A percentile compares a stretch with the other conserved stretches of the same genome.
phyloP scores from a whole-genome alignment of 768 basidiomycete species.

The Kondoa malvinella region DNA sequence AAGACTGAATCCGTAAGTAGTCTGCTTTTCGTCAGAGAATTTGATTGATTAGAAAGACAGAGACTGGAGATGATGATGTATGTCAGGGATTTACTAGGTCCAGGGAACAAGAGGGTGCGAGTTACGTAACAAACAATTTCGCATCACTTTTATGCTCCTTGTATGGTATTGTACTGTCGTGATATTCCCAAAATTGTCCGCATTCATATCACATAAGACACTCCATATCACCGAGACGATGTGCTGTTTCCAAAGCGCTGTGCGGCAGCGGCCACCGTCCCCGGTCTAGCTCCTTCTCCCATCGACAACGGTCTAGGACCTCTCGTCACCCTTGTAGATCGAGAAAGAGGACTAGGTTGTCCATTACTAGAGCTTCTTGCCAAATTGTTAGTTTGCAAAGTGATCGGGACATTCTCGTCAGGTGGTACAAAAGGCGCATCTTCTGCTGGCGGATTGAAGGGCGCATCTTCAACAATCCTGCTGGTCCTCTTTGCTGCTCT shows the following conservation, averaged over 20 bases:
- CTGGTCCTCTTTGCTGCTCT: neutral
- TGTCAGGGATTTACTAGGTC: neutral
- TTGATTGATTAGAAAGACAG: neutral
- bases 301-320: neutral
- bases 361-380: neutral
- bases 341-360: neutral
- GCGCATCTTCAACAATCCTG: neutral
- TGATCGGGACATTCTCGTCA: neutral
- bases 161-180: neutral
- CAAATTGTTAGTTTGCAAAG: neutral
- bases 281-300: neutral
- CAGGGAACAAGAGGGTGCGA: neutral
- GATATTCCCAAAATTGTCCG: neutral
- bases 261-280: neutral
- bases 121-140: neutral
- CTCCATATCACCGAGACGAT: neutral
- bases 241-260: neutral
- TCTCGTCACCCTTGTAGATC: neutral
- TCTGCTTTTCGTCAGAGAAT: neutral
- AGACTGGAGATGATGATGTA: neutral
- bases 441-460: neutral
- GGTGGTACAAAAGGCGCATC: slow-evolving; percentile 4
- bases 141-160: neutral
- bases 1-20: neutral
- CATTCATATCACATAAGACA: neutral